A percentile compares a stretch with the other conserved stretches of the same genome.
These are phyloP conservation scores for Monosporascus sp. DNA, from an alignment of 2,329 filamentous ascomycete genomes.

Conservation along the genomic window DNA sequence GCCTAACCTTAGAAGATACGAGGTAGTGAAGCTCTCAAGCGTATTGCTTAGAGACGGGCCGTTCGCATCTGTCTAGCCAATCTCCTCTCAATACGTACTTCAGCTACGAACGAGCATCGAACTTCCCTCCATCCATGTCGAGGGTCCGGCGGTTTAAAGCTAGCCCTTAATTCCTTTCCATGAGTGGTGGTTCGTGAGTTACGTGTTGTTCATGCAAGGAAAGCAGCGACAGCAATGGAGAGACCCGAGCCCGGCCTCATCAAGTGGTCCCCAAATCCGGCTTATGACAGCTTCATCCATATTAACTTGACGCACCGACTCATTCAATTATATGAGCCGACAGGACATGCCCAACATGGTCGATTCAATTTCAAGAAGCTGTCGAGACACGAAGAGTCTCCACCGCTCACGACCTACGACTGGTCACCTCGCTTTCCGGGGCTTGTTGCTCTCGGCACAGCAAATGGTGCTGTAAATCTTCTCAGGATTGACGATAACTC, in stretches of 20 bases:
- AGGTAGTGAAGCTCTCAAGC: too few species aligned
- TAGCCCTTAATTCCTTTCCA: not conserved
- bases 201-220: slow-evolving; percentile 14
- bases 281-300: slow-evolving; percentile 57
- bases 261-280: slow-evolving; percentile 60
- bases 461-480: slow-evolving; percentile 70
- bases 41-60: too few species aligned
- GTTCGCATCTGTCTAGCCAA: too few species aligned
- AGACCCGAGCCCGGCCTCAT: slow-evolving; percentile 59
- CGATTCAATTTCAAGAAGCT: slow-evolving; percentile 54
- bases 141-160: not conserved
- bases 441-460: slow-evolving; percentile 70
- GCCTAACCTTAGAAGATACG: too few species aligned
- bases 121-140: too few species aligned
- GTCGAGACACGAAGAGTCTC: slow-evolving; percentile 58
- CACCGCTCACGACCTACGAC: slow-evolving; percentile 60
- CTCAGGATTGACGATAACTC: slow-evolving; percentile 67
- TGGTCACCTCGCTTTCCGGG: slow-evolving; percentile 60
- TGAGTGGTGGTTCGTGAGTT: too few species aligned
- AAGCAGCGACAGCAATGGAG: slow-evolving; percentile 40
- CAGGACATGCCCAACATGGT: slow-evolving; percentile 51
- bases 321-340: slow-evolving; percentile 59
- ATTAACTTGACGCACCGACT: slow-evolving; percentile 60
- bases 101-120: too few species aligned
- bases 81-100: too few species aligned